Evolutionary conservation across 2,329 filamentous ascomycete genomes (phyloP), one percentile per base, ranked within the genome.

Genomic region (Trichoderma arundinaceum): DNA sequence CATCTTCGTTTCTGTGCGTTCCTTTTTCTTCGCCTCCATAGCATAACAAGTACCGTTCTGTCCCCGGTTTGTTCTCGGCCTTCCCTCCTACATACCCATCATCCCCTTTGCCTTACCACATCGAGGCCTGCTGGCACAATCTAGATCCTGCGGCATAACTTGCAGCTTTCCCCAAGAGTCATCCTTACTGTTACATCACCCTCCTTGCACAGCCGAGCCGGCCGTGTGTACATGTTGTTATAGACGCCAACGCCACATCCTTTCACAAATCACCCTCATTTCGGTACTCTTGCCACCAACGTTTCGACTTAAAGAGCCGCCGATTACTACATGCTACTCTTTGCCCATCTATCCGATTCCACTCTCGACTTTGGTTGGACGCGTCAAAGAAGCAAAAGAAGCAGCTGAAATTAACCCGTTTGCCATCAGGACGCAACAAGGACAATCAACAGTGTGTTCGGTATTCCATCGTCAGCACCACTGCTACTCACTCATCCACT

Each of bases 261-360:
- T 38, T 10, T 17, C 12, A 15, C 13, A 28, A 28, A 22, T 39
- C 46, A 53, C 53, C 54, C 53, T 64, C 48, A 33, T 51, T 63
- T 63, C 61, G 65, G 65, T 39, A 17, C 49, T 43, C 46, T 67
- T 65, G 65, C 53, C 65, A 65, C 61, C 61, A 53, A 38, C 61
- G n/a, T 52, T 41, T 54, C 49, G 59, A 44, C 49, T 46, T 38
- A 44, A 22, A 46, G 49, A 63, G 48, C 38, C 43, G 22, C 53
- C 57, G 43, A 54, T 59, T 56, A 48, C 39, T 38, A 46, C 54
- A 28, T 51, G 48, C 52, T 9, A 32, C 17, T 57, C 49, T 54
- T 33, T 43, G 13, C 41, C 28, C 32, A 41, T 51, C 59, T 41
- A 51, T 44, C 35, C 28, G 52, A 51, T 65, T 53, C 49, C 49